Base-by-base conservation (phyloP, 2,329 filamentous ascomycete genomes). In the Colletotrichum musicola region DNA sequence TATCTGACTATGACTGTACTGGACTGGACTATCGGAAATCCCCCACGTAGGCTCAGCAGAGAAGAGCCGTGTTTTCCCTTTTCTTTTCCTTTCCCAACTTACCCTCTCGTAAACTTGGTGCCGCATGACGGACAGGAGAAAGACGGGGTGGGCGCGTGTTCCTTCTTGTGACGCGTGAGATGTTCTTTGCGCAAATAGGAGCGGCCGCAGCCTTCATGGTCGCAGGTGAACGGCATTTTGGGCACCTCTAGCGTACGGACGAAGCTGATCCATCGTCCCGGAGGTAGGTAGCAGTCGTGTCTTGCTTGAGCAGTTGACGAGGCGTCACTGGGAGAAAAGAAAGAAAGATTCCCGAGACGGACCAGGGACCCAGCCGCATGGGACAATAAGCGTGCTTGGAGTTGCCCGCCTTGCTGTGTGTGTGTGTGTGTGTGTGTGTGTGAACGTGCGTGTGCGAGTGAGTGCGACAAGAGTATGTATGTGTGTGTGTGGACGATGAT, bases 171-270 rank as follows among this genome's bases (percentile, higher is more conserved):
- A 13, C 64, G 64, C n/a, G 64, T 68, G 27, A 68, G 64, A 46
- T 68, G 64, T 30, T 64, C 60, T 35, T 68, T 68, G 30, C 60
- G 64, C 13, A 64, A n/a, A 55, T 68, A 68, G 27, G 64, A 68
- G 54, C 64, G 60, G 64, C 64, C 60, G 47, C 64, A 68, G 60
- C 64, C 60, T 20, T 68, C 53, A 54, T 64, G 30, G 20, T 68
- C 60, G 53, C 60, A 68, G 40, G 53, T 59, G 47, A 58, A 68
- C 38, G 64, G 53, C 60, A 68, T 68, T 51, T 42, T 47, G 60
- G 40, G 54, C 22, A 68, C 46, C 53, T 47, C 27, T 40, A 49
- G 42, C 35, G 47, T 47, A 46, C 25, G 16, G 5, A 40, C 47
- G 38, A 30, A 18, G 46, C 22, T 38, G 64, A 68, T 64, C 60